Evolutionary conservation across 1,284 basidiomycete genomes (phyloP).

Genomic region (Puccinia polysora): DNA sequence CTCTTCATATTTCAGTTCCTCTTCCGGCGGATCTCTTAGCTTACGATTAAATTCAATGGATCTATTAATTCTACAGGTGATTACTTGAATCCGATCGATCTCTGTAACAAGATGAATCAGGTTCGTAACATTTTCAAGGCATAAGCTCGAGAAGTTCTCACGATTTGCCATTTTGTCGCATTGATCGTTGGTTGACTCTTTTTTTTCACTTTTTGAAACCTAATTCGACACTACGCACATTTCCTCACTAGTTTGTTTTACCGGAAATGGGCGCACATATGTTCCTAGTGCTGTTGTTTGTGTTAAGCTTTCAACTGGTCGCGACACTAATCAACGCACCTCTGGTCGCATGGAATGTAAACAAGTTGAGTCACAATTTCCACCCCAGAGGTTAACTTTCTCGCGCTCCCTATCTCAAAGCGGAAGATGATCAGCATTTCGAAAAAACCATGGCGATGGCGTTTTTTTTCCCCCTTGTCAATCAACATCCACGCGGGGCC

Average conservation of each 20-base stretch:
- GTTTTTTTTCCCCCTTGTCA: background rate
- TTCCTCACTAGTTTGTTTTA: slow-evolving; percentile 72
- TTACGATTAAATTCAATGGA: background rate
- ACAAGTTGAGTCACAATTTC: slow-evolving; percentile 62
- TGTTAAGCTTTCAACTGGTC: slow-evolving; percentile 91
- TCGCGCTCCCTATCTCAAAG: too few species aligned
- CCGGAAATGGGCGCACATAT: slow-evolving; percentile 95
- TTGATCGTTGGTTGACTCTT: background rate
- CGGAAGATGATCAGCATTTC: too few species aligned
- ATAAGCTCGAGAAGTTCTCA: too few species aligned
- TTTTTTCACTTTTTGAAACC: background rate
- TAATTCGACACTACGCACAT: background rate
- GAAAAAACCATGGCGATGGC: background rate
- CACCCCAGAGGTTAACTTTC: too few species aligned
- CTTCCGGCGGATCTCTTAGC: background rate
- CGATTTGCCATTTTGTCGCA: background rate
- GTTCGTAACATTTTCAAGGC: slow-evolving; percentile 56
- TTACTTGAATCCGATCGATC: slow-evolving; percentile 99
- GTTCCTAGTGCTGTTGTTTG: slow-evolving; percentile 73
- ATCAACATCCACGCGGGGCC: background rate
- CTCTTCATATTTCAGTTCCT: slow-evolving; percentile 44
- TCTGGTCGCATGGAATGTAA: slow-evolving; percentile 81
- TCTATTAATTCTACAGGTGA: slow-evolving; percentile 54
- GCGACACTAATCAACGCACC: slow-evolving; percentile 89
- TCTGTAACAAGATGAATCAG: slow-evolving; percentile 99